Evolutionary conservation across 2,329 filamentous ascomycete species (phyloP), one percentile per base, ranked within the genome.

Genomic region (Phoma sp.): DNA sequence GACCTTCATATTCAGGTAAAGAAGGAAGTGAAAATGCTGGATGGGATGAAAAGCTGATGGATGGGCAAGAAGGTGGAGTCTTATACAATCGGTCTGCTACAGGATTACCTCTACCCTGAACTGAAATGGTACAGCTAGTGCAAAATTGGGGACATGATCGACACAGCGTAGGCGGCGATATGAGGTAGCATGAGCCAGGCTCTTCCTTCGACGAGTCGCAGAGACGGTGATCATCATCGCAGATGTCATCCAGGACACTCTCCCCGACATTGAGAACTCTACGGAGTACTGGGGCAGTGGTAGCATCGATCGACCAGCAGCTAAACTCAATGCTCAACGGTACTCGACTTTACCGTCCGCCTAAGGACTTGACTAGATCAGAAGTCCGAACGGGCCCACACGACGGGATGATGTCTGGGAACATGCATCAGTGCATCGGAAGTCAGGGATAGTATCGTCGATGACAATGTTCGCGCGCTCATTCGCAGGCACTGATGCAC

Each of bases 1-100:
- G n/a, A 60, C 51, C 41, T 55, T 62, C 61, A 64, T 64, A 14
- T 33, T 52, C 14, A 39, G 13, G 25, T 11, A 13, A 39, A 44
- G 18, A 14, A 29, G 10, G 11, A 39, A 29, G 9, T 29, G 18
- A 14, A 24, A 25, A 27, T 13, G 22, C n/a, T 18, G 18, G n/a
- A 4, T 18, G 9, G 25, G 18, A 30, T 35, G 36, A 45, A 22
- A 25, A 27, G 14, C 29, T 18, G 27, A 35, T 35, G 13, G 1
- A 7, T 7, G 24, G 25, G 30, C n/a, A 33, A 35, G 4, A 11
- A 11, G 4, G n/a, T 4, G 24, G 32, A 25, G 10, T 43, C 32
- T 50, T 50, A 52, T 52, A 52, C 25, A 39, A 10, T 10, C 35
- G 14, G 5, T 32, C 36, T 14, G 4, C 9, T 22, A 33, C 33